These are phyloP conservation scores for Farysia itapuensis DNA, from an alignment of 1,284 basidiomycete genomes.

Conservation along the genomic window DNA sequence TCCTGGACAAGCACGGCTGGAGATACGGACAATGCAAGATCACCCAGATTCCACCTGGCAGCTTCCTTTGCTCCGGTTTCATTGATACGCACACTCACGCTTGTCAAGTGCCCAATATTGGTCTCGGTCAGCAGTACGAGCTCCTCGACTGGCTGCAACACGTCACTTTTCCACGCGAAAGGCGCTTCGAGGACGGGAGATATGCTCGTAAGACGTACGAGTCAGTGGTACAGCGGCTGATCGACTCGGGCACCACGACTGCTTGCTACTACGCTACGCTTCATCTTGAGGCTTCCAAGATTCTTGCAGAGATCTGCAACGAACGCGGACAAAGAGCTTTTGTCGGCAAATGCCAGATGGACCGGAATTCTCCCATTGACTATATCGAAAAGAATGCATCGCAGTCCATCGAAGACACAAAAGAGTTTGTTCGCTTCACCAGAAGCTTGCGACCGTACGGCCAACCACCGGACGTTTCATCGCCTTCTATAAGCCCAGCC, in stretches of 20 bases:
- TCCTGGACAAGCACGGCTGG: conserved; percentile 40
- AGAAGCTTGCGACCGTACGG: conserved; percentile 28
- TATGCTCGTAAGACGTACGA: conserved; percentile 76
- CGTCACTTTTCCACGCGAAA: conserved; percentile 86
- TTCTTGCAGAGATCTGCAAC: conserved; percentile 76
- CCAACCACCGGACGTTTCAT: conserved; percentile 32
- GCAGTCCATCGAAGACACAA: conserved; percentile 49
- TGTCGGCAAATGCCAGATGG: conserved; percentile 92
- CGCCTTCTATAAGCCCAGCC: conserved; percentile 33
- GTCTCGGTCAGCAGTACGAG: conserved; percentile 63
- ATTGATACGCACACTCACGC: conserved; percentile 78
- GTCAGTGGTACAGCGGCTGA: conserved; percentile 73
- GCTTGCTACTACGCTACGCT: conserved; percentile 88
- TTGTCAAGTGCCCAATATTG: conserved; percentile 70
- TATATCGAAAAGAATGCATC: conserved; percentile 69
- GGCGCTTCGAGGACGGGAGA: conserved; percentile 71
- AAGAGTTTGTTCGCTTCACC: conserved; percentile 48
- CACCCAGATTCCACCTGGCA: conserved; percentile 67
- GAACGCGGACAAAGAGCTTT: conserved; percentile 79
- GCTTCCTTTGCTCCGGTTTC: conserved; percentile 84
- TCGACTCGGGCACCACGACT: conserved; percentile 75
- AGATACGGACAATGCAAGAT: conserved; percentile 60
- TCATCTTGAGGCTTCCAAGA: conserved; percentile 78
- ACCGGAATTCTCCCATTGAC: conserved; percentile 71
- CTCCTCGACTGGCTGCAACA: conserved; percentile 88